A percentile compares a stretch with the other conserved stretches of the same genome.
phyloP scores from a whole-genome alignment of 441 rosid genomes.

The Mallotus japonicus region DNA sequence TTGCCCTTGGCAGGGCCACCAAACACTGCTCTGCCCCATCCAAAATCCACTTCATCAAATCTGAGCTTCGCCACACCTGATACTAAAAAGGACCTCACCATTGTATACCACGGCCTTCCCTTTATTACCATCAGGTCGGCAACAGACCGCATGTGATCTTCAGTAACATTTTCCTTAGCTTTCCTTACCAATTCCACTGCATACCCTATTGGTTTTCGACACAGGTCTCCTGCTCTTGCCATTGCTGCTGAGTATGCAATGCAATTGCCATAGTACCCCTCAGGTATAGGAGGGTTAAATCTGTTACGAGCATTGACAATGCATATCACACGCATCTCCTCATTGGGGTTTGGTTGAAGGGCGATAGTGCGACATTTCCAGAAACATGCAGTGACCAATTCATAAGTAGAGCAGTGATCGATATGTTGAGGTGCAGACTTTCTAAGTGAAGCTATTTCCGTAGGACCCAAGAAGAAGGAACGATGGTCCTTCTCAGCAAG shows the following conservation, averaged over 20 bases:
- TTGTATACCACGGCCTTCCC: conserved; percentile 28
- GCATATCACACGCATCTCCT: conserved; percentile 40
- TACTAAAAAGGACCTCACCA: conserved; percentile 28
- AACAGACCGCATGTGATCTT: conserved; percentile 38
- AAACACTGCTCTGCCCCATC: conserved; percentile 42
- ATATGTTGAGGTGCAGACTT: conserved; percentile 25
- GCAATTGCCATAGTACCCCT: conserved; percentile 45
- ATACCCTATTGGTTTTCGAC: conserved; percentile 28
- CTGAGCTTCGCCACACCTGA: conserved; percentile 25
- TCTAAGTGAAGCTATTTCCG: conserved; percentile 34
- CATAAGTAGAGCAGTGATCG: conserved; percentile 31
- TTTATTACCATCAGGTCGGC: conserved; percentile 39
- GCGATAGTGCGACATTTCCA: conserved; percentile 56
- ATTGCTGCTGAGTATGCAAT: conserved; percentile 30
- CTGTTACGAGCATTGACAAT: conserved; percentile 36
- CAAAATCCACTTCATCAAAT: conserved; percentile 37
- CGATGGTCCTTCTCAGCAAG: conserved; percentile 30
- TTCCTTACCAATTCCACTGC: conserved; percentile 34
- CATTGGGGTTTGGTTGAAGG: conserved; percentile 34
- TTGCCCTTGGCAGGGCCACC: conserved; percentile 39
- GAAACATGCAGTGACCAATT: conserved; percentile 42
- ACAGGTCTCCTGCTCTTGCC: conserved; percentile 24
- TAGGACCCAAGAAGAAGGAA: conserved; percentile 41
- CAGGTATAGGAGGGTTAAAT: conserved; percentile 36
- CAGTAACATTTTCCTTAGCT: conserved; percentile 28